Conservation (phyloP, 108 stramenopile species). For the Pseudonitzschia delicatissima region DNA sequence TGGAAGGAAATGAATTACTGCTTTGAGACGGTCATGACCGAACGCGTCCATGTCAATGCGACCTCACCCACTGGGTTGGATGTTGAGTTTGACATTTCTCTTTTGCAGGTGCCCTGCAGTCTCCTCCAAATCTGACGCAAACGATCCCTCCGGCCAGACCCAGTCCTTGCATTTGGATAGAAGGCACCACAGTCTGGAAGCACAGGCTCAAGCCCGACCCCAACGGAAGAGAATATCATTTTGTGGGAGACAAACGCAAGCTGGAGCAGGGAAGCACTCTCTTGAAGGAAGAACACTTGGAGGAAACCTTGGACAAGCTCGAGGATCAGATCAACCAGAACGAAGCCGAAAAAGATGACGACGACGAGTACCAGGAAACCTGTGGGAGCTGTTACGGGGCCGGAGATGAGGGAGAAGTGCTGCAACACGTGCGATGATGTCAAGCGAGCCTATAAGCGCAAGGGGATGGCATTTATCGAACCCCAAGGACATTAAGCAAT, state of each 20-base stretch:
- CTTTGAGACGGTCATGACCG: conserved; percentile 48
- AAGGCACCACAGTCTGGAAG: conserved; percentile 84
- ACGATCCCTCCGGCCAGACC: conserved; percentile 85
- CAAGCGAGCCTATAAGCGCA: conserved; percentile 81
- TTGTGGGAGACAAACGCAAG: conserved; percentile 31
- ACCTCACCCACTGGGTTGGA: conserved; percentile 69
- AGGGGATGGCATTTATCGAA: conserved; percentile 85
- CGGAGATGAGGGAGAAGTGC: conserved; percentile 87
- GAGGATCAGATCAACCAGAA: background rate
- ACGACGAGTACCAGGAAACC: conserved; percentile 49
- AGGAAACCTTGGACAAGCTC: conserved; percentile 20
- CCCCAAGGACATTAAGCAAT: conserved; percentile 54
- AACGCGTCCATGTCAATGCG: conserved; percentile 85
- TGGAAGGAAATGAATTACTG: conserved; percentile 67
- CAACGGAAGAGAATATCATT: conserved; percentile 13
- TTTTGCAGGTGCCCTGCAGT: conserved; percentile 78
- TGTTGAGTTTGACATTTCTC: conserved; percentile 89
- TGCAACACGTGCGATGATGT: conserved; percentile 97
- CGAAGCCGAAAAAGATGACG: background rate
- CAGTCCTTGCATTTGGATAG: conserved; percentile 81
- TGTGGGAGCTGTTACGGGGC: conserved; percentile 98
- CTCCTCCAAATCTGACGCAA: conserved; percentile 85
- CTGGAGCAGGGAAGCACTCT: conserved; percentile 84
- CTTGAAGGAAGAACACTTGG: conserved; percentile 52
- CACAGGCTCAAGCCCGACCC: conserved; percentile 51